A percentile compares a stretch with the other conserved stretches of the same genome.
Conservation (phyloP, 192 early-diverging fungal species). For the Helicostylum pulchrum region DNA sequence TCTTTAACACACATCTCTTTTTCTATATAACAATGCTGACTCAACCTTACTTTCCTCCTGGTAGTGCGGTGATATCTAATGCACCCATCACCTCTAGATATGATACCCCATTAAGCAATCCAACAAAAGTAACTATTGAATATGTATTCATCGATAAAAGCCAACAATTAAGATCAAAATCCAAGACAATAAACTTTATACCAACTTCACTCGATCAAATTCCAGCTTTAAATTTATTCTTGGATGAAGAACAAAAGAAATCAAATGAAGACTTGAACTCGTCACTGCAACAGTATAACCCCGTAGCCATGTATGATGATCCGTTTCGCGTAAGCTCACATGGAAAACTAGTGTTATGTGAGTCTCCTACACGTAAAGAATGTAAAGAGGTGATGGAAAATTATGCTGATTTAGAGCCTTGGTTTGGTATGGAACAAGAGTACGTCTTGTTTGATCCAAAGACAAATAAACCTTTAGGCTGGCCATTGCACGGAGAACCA, state of each 20-base stretch:
- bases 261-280: slow-evolving; percentile 34
- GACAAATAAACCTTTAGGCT: slow-evolving; percentile 41
- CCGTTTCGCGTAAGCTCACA: slow-evolving; percentile 46
- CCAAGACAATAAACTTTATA: slow-evolving; percentile 38
- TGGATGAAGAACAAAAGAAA: slow-evolving; percentile 31
- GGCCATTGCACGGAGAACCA: slow-evolving; percentile 51
- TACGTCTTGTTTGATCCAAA: slow-evolving; percentile 48
- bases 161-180: slow-evolving; percentile 40
- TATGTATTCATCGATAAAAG: slow-evolving; percentile 53
- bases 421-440: slow-evolving; percentile 60
- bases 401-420: slow-evolving; percentile 39
- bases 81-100: slow-evolving; percentile 11
- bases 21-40: background rate
- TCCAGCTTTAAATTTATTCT: slow-evolving; percentile 29
- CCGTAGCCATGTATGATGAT: slow-evolving; percentile 47
- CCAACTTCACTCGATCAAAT: slow-evolving; percentile 23
- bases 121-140: slow-evolving; percentile 35
- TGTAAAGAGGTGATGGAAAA: slow-evolving; percentile 36
- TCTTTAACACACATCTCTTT: background rate
- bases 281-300: slow-evolving; percentile 4
- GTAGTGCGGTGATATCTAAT: background rate
- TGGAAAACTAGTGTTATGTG: slow-evolving; percentile 48
- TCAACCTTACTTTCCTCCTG: background rate
- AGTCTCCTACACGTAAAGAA: slow-evolving; percentile 42
- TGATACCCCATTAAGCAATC: background rate